These are phyloP conservation scores for Aspergillus cavernicola DNA, from an alignment of 495 filamentous ascomycete species.

Conservation along the genomic window DNA sequence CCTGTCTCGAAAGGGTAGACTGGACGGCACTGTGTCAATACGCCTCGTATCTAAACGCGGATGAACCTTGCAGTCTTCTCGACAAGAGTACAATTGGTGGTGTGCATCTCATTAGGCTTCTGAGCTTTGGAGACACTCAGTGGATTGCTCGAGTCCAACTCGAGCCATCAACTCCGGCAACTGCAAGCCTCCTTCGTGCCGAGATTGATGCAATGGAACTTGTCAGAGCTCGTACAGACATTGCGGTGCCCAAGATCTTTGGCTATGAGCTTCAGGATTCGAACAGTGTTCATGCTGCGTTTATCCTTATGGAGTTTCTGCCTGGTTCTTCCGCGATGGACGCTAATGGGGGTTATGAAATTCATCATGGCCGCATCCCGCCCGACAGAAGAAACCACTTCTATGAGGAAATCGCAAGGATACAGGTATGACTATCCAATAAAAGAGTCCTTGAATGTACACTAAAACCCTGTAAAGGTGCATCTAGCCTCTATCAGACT, in stretches of 20 bases:
- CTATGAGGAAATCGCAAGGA: slow-evolving; percentile 1
- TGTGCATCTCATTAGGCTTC: not conserved
- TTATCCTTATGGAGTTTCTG: slow-evolving; percentile 11
- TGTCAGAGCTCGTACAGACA: not conserved
- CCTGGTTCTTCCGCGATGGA: slow-evolving; percentile 14
- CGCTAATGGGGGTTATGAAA: slow-evolving; percentile 7
- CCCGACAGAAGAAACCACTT: not conserved
- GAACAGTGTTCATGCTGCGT: slow-evolving; percentile 1
- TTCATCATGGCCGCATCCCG: slow-evolving; percentile 5
- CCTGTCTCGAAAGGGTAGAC: not conserved
- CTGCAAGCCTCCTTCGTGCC: not conserved
- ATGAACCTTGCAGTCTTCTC: not conserved
- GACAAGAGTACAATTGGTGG: not conserved
- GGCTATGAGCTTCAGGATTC: slow-evolving; percentile 6
- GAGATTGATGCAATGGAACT: slow-evolving; percentile 13
- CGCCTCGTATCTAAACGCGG: not conserved
- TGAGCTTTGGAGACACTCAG: not conserved
- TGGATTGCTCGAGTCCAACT: slow-evolving; percentile 3
- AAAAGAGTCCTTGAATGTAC: too few relatives aligned
- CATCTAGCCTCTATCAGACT: slow-evolving; percentile 9
- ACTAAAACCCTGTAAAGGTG: not conserved
- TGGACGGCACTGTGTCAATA: not conserved
- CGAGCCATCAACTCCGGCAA: not conserved
- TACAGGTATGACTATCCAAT: slow-evolving; percentile 1
- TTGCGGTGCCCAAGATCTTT: slow-evolving; percentile 10